A percentile compares a stretch with the other conserved stretches of the same genome.
phyloP scores from a whole-genome alignment of 1,284 basidiomycete genomes.

The Pterulicium gracile region DNA sequence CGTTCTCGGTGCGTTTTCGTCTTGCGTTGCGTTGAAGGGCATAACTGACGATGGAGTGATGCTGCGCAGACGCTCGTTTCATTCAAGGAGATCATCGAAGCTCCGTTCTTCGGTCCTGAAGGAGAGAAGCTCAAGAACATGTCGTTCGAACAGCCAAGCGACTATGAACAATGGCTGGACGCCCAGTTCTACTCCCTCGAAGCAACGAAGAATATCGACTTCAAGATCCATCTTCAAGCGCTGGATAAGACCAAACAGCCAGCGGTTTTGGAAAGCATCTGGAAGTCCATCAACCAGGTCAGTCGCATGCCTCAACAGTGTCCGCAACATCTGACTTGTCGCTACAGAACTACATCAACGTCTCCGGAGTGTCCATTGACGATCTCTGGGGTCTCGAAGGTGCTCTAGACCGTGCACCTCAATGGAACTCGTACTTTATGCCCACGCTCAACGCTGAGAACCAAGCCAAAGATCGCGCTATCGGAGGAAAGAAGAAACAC shows the following conservation, averaged over 20 bases:
- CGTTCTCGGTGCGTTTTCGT: constrained; percentile 48
- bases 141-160: constrained; percentile 39
- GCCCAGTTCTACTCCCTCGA: constrained; percentile 49
- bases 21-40: background rate
- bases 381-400: constrained; percentile 53
- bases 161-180: constrained; percentile 52
- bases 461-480: constrained; percentile 15
- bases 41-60: background rate
- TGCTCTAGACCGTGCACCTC: constrained; percentile 38
- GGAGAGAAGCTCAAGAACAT: constrained; percentile 37
- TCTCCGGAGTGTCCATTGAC: constrained; percentile 44
- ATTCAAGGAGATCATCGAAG: constrained; percentile 50
- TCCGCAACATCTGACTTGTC: constrained; percentile 3
- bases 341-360: constrained; percentile 44
- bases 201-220: constrained; percentile 48
- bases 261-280: constrained; percentile 44
- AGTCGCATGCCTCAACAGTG: constrained; percentile 13
- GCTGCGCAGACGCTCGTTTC: constrained; percentile 44
- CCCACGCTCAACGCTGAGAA: constrained; percentile 13
- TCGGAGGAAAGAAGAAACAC: constrained; percentile 23
- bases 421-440: constrained; percentile 43
- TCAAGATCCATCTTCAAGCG: constrained; percentile 25
- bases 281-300: constrained; percentile 52
- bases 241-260: constrained; percentile 41
- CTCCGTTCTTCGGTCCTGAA: constrained; percentile 41